Percentiles rank a stretch among this genome's conserved stretches.
Evolutionary conservation across 768 basidiomycete genomes (phyloP).

Genomic region (Hericium rajendrae): DNA sequence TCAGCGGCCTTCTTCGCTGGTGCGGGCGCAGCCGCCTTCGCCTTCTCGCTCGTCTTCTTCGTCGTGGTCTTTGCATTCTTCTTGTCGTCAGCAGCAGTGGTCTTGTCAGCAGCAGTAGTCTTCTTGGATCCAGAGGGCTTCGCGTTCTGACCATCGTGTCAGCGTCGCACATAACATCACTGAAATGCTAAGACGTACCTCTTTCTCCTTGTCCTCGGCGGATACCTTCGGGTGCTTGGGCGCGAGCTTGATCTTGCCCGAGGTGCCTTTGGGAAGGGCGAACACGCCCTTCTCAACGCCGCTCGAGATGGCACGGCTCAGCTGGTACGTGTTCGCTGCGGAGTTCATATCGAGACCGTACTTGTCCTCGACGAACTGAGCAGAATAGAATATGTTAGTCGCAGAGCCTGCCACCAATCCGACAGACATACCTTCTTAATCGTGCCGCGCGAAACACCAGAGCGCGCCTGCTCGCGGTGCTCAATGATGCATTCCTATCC

Average conservation of each 20-base stretch:
- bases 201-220: constrained; percentile 42
- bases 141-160: constrained; percentile 18
- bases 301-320: constrained; percentile 44
- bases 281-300: constrained; percentile 45
- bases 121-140: constrained; percentile 24
- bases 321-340: constrained; percentile 32
- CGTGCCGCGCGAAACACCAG: constrained; percentile 64
- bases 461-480: constrained; percentile 54
- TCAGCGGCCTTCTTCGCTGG: neutral
- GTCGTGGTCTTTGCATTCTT: constrained; percentile 18
- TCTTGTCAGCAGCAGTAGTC: constrained; percentile 15
- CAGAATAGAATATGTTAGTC: neutral
- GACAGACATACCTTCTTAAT: constrained; percentile 48
- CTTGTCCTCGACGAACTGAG: constrained; percentile 43
- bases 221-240: constrained; percentile 36
- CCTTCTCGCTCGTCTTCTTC: constrained; percentile 17
- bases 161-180: constrained; percentile 4
- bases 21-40: constrained; percentile 20
- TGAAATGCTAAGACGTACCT: constrained; percentile 1
- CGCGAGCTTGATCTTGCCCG: constrained; percentile 69
- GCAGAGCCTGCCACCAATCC: neutral
- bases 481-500: constrained; percentile 62
- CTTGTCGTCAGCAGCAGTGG: constrained; percentile 33
- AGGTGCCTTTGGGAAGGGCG: constrained; percentile 51
- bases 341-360: constrained; percentile 41